phyloP scores from a whole-genome alignment of 2,329 filamentous ascomycete genomes.

The Sphaerulina populicola region DNA sequence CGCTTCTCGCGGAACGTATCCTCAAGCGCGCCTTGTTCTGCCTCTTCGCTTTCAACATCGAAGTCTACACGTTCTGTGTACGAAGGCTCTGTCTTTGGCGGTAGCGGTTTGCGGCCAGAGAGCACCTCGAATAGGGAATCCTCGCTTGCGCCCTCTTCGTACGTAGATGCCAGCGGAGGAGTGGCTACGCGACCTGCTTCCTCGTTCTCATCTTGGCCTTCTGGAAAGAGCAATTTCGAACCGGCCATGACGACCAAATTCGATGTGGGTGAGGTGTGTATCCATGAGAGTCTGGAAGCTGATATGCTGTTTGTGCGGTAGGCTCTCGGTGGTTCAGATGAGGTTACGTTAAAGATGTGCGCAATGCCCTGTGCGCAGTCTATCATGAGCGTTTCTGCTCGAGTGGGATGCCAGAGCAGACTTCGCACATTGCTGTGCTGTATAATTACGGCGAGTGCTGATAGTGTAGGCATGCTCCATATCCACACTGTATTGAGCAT shows the following conservation, averaged over 20 bases:
- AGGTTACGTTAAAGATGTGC: conserved; percentile 34
- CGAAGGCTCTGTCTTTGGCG: conserved; percentile 27
- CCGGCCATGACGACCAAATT: conserved; percentile 34
- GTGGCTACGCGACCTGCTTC: background rate
- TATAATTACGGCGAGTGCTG: conserved; percentile 36
- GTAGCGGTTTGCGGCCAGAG: conserved; percentile 39
- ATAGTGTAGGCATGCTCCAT: conserved; percentile 38
- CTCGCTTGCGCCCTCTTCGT: conserved; percentile 36
- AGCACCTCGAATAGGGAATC: conserved; percentile 44
- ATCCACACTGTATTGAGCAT: conserved; percentile 41
- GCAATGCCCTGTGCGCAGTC: conserved; percentile 36
- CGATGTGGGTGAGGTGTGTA: conserved; percentile 9
- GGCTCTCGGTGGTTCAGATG: conserved; percentile 18
- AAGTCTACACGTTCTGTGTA: conserved; percentile 29
- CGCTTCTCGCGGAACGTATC: conserved; percentile 40
- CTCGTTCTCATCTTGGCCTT: conserved; percentile 25
- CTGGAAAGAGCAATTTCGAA: conserved; percentile 37
- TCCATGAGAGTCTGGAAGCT: conserved; percentile 19
- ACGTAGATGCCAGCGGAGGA: conserved; percentile 19
- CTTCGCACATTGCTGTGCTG: conserved; percentile 40
- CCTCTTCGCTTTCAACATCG: conserved; percentile 27
- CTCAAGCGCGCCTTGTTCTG: conserved; percentile 31
- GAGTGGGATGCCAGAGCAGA: conserved; percentile 39
- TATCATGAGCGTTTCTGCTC: conserved; percentile 35
- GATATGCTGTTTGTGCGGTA: conserved; percentile 13